Percentiles rank a stretch among this genome's conserved stretches.
These are phyloP conservation scores for Thamnidium elegans DNA, from an alignment of 192 early-diverging fungal genomes.

Conservation along the genomic window DNA sequence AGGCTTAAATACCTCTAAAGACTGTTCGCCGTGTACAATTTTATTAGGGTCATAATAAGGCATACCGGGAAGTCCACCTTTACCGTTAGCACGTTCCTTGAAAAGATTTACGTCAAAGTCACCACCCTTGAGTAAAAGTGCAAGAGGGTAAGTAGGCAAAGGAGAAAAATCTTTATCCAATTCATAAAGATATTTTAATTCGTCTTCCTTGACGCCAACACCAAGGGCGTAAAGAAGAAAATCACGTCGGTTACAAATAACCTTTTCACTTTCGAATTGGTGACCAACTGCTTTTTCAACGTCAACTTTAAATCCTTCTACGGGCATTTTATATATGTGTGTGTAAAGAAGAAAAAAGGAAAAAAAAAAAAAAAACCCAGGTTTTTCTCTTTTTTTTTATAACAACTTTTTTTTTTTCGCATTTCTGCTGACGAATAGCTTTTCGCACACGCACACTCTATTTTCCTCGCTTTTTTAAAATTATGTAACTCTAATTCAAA, in stretches of 20 bases:
- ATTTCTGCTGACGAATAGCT: slow-evolving; percentile 15
- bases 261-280: slow-evolving; percentile 34
- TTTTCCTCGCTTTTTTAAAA: neutral
- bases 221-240: slow-evolving; percentile 68
- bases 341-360: neutral
- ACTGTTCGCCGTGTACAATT: slow-evolving; percentile 73
- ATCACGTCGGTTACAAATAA: slow-evolving; percentile 50
- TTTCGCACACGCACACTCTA: neutral
- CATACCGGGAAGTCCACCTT: slow-evolving; percentile 52
- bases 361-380: neutral
- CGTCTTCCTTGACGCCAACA: slow-evolving; percentile 55
- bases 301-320: slow-evolving; percentile 44
- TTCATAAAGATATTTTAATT: slow-evolving; percentile 71
- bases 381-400: slow-evolving; percentile 3
- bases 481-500: too few species aligned
- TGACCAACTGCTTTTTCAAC: slow-evolving; percentile 56
- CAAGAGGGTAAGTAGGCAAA: slow-evolving; percentile 71
- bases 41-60: slow-evolving; percentile 63
- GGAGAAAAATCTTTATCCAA: slow-evolving; percentile 51
- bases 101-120: slow-evolving; percentile 31
- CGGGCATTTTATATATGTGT: slow-evolving; percentile 16
- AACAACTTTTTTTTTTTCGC: neutral
- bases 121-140: slow-evolving; percentile 55
- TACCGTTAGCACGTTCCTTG: slow-evolving; percentile 42
- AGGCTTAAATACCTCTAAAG: slow-evolving; percentile 54